phyloP scores from a whole-genome alignment of 352 stramenopile genomes.

The Globisporangium spinosum region DNA sequence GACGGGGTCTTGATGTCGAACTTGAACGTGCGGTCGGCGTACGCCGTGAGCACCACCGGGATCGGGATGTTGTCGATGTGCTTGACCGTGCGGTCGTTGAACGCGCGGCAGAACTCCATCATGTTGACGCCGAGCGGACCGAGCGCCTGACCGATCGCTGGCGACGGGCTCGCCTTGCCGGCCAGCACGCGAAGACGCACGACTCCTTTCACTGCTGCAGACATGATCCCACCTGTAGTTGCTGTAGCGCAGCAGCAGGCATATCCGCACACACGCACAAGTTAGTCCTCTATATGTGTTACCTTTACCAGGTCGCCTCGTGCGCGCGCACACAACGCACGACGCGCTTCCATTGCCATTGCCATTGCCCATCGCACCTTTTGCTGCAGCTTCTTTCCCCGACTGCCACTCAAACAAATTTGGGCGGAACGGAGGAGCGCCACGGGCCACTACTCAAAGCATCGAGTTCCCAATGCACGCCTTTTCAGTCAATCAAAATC shows the following conservation, averaged over 20 bases:
- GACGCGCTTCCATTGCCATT: not conserved
- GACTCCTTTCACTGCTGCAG: conserved; percentile 60
- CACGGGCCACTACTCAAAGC: conserved; percentile 1
- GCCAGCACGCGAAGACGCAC: conserved; percentile 84
- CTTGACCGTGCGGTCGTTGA: conserved; percentile 95
- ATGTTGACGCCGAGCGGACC: conserved; percentile 99
- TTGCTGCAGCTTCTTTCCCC: conserved; percentile 2
- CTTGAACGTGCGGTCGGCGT: conserved; percentile 93
- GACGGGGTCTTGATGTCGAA: conserved; percentile 95
- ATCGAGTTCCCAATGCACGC: not conserved
- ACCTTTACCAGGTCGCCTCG: conserved; percentile 1
- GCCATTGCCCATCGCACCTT: conserved; percentile 5
- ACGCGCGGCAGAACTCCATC: conserved; percentile 99
- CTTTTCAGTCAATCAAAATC: conserved; percentile 4
- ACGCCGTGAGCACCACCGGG: conserved; percentile 91
- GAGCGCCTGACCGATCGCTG: conserved; percentile 88
- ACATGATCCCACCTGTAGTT: conserved; percentile 8
- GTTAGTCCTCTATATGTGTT: not conserved
- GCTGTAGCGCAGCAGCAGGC: conserved; percentile 4
- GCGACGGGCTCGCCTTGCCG: conserved; percentile 83
- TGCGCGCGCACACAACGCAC: not conserved
- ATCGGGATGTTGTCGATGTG: conserved; percentile 92
- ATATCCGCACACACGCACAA: not conserved
- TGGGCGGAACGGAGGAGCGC: not conserved
- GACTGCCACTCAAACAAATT: conserved; percentile 11